Conservation (phyloP, 2,329 filamentous ascomycete genomes). For the Colletotrichum theobromicola region DNA sequence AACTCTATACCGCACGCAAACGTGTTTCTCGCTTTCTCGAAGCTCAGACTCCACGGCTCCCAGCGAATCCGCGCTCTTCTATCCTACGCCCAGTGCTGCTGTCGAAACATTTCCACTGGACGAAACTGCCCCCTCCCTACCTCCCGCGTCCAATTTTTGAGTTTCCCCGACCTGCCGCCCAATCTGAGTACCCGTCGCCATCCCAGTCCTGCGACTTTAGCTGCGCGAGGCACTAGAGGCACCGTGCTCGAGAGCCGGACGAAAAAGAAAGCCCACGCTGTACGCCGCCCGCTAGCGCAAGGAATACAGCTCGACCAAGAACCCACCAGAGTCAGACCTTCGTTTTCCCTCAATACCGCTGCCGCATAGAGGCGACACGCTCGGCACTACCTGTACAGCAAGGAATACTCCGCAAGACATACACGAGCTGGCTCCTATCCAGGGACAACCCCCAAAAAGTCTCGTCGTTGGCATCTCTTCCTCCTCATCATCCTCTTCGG, state of each 20-base stretch:
- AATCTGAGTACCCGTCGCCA: slow-evolving; percentile 6
- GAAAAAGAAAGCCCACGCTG: slow-evolving; percentile 12
- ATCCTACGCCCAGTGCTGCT: background rate
- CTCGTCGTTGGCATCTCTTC: background rate
- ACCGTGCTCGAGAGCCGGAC: slow-evolving; percentile 15
- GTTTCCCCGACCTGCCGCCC: slow-evolving; percentile 14
- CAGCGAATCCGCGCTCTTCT: slow-evolving; percentile 17
- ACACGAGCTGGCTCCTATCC: slow-evolving; percentile 3
- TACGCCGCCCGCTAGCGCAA: slow-evolving; percentile 15
- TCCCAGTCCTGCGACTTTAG: slow-evolving; percentile 21
- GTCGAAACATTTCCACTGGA: slow-evolving; percentile 20
- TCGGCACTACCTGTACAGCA: background rate
- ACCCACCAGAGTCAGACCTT: slow-evolving; percentile 14
- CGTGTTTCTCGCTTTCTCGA: background rate
- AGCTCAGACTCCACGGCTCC: slow-evolving; percentile 4
- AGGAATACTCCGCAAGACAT: slow-evolving; percentile 10
- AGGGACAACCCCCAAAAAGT: background rate
- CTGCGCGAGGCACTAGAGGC: slow-evolving; percentile 17
- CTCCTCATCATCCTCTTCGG: background rate
- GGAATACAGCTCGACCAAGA: slow-evolving; percentile 19
- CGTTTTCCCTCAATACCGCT: slow-evolving; percentile 17
- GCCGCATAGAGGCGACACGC: background rate
- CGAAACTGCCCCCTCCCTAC: slow-evolving; percentile 2
- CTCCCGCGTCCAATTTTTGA: slow-evolving; percentile 4
- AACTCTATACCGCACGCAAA: background rate